Percentiles rank a stretch among this genome's conserved stretches.
phyloP scores from a whole-genome alignment of 345 rosid species.

The Acer saccharum region DNA sequence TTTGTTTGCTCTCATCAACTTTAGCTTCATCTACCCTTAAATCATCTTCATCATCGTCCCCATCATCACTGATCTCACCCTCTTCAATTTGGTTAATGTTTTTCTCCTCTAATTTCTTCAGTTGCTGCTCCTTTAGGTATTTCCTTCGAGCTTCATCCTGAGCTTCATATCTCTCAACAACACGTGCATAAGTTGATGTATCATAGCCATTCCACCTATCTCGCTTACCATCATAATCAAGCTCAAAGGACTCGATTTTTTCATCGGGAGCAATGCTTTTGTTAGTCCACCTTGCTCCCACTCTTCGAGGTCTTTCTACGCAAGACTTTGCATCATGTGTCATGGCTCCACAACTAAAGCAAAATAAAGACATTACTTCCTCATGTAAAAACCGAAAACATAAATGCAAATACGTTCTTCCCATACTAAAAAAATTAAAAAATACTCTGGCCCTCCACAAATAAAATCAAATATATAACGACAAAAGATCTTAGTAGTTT shows the following conservation, averaged over 20 bases:
- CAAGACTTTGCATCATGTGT: constrained; percentile 74
- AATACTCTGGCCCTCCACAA: not conserved
- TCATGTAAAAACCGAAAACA: not conserved
- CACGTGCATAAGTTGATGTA: constrained; percentile 50
- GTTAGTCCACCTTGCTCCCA: constrained; percentile 75
- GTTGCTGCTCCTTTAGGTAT: constrained; percentile 73
- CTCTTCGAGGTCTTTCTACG: constrained; percentile 83
- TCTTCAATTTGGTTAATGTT: not conserved
- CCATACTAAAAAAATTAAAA: not conserved
- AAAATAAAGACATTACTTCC: not conserved
- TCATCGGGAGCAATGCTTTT: constrained; percentile 92
- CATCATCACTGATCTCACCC: constrained; percentile 54
- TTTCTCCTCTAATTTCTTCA: constrained; percentile 2
- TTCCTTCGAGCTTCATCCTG: constrained; percentile 79
- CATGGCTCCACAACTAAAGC: constrained; percentile 28
- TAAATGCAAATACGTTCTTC: not conserved
- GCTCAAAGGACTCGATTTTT: constrained; percentile 79
- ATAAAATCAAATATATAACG: not conserved
- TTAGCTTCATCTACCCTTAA: constrained; percentile 88
- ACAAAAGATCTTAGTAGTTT: not conserved
- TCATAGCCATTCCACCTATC: constrained; percentile 97
- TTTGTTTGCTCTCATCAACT: constrained; percentile 88
- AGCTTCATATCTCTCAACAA: constrained; percentile 80
- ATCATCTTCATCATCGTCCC: constrained; percentile 67
- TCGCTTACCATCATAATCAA: constrained; percentile 90